A percentile compares a stretch with the other conserved stretches of the same genome.
Evolutionary conservation across 225 moss, liverwort and hornwort species (phyloP).

Genomic region (Ulota crispa): DNA sequence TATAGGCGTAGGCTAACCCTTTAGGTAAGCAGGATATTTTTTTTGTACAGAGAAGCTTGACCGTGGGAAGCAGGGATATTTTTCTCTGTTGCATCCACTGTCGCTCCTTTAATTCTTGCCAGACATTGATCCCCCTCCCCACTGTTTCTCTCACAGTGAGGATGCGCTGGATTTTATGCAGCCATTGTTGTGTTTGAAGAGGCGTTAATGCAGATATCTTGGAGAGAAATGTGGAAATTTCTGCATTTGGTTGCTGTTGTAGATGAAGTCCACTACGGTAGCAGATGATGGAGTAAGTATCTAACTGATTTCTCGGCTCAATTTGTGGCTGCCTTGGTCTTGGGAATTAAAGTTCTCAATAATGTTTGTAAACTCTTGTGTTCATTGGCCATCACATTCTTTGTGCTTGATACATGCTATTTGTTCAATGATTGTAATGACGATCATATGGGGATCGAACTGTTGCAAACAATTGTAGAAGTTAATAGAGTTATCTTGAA

Average conservation of each 20-base stretch:
- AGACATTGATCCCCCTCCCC: background rate
- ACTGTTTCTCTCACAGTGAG: background rate
- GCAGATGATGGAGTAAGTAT: background rate
- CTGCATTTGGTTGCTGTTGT: background rate
- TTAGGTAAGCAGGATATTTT: constrained; percentile 21
- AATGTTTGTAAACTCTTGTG: background rate
- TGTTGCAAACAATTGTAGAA: too few species aligned
- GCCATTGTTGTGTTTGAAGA: constrained; percentile 1
- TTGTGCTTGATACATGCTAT: too few species aligned
- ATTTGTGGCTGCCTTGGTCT: background rate
- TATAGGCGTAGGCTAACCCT: constrained; percentile 24
- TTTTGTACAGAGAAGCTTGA: constrained; percentile 44
- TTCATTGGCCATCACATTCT: background rate
- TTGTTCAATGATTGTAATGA: too few species aligned
- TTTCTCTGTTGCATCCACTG: constrained; percentile 5
- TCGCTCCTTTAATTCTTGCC: background rate
- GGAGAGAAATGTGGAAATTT: background rate
- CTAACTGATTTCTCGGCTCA: background rate
- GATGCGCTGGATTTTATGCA: background rate
- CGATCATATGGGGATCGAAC: too few species aligned
- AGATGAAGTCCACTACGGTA: background rate
- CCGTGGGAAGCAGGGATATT: constrained; percentile 1
- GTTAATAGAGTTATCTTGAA: too few species aligned
- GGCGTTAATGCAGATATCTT: background rate
- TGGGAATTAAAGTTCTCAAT: background rate